phyloP scores from a whole-genome alignment of 2,329 filamentous ascomycete species.

The Chalara sp. region DNA sequence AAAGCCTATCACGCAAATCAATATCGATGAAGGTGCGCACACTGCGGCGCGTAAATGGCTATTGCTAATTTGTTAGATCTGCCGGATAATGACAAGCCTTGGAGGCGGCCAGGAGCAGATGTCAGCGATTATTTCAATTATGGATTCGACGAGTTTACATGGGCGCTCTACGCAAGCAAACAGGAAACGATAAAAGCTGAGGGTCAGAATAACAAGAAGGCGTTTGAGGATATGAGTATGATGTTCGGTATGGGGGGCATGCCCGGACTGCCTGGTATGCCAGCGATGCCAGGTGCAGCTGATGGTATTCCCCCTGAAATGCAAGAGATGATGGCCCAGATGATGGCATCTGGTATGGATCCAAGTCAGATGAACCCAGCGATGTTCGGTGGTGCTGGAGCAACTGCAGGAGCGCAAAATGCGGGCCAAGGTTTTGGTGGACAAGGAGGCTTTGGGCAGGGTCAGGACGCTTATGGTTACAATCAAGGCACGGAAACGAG shows the following conservation, averaged over 20 bases:
- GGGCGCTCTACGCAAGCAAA: constrained; percentile 88
- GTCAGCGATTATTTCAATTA: constrained; percentile 99
- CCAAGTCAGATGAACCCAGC: constrained; percentile 60
- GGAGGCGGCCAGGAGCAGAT: constrained; percentile 90
- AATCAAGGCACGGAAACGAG: constrained; percentile 23
- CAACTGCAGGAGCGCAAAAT: constrained; percentile 42
- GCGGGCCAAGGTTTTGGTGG: constrained; percentile 41
- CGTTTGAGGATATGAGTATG: constrained; percentile 70
- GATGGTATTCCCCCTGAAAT: constrained; percentile 56
- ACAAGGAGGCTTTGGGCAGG: constrained; percentile 39
- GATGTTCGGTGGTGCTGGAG: constrained; percentile 44
- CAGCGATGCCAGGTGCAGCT: constrained; percentile 34
- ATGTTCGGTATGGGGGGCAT: constrained; percentile 66
- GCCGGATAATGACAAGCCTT: constrained; percentile 81
- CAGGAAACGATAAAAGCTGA: constrained; percentile 74
- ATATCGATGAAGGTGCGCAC: constrained; percentile 58
- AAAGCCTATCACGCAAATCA: constrained; percentile 71
- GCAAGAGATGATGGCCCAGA: constrained; percentile 64
- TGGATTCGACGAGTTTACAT: constrained; percentile 97
- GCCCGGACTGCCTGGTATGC: constrained; percentile 48
- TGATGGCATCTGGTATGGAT: constrained; percentile 60
- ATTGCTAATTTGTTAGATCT: constrained; percentile 42
- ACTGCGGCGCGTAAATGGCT: background rate
- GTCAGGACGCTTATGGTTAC: constrained; percentile 24
- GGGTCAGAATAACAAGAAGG: constrained; percentile 60